Base-by-base conservation (phyloP, 768 basidiomycete species). In the Dioszegia hungarica region DNA sequence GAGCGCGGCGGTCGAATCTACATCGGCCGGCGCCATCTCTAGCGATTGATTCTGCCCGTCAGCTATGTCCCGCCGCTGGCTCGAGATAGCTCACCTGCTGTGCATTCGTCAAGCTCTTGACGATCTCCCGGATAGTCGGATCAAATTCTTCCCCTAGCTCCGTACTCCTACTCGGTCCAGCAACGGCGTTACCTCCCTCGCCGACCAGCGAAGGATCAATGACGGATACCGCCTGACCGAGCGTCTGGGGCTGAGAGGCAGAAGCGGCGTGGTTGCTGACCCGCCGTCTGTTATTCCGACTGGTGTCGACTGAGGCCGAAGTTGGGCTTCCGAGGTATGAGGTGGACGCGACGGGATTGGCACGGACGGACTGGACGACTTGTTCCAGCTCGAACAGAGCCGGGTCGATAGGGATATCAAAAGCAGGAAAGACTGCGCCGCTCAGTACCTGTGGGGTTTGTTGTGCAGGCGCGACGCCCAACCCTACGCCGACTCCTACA, bases 61-160 rank as follows among this genome's bases (percentile, higher is more conserved):
- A 45, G 43, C 25, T 22, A 15, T 40, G 17, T n/a, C 20, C n/a
- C 6, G 17, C 22, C 45, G 22, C 9, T 24, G 43, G 19, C 15
- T 14, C 11, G 17, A 12, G 3, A 37, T 31, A 28, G 56, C 63
- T 62, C 19, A 70, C 71, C 62, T 70, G 66, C 45, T 69, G 67
- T 19, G 67, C 71, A 22, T 66, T 61, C 0, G 66, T 67, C 39
- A 73, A 39, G 50, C 66, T 67, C 34, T 73, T 68, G 3, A 73
- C 71, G 34, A 73, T 73, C 54, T 73, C 71, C 38, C 71, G 59
- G n/a, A 70, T 58, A 28, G 68, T 62, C 37, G 71, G 71, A 61
- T 73, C 71, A 51, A 37, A 51, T 36, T 51, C 49, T 27, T 51
- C 49, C 1, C 49, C 49, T 19, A 51, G 24, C 5, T 36, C 49